A percentile compares a stretch with the other conserved stretches of the same genome.
These are phyloP conservation scores for Rhamnella rubrinervis DNA, from an alignment of 331 rosid genomes.

Conservation along the genomic window DNA sequence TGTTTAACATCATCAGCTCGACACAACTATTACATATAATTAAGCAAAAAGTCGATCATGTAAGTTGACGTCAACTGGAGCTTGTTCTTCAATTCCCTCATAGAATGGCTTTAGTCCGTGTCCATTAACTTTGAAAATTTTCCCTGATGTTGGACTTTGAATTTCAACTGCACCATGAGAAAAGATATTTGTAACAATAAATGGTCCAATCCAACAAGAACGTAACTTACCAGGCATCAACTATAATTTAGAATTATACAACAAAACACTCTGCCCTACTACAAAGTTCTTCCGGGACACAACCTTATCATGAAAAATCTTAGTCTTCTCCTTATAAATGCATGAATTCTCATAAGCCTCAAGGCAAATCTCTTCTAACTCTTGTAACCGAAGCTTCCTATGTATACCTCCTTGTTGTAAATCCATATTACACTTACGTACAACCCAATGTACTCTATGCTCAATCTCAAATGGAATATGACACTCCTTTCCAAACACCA, in stretches of 20 bases:
- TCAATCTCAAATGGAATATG: too few relatives aligned
- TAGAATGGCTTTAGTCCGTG: neutral
- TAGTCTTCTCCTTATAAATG: neutral
- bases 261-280: neutral
- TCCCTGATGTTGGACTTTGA: neutral
- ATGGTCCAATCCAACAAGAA: neutral
- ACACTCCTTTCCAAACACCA: too few relatives aligned
- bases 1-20: too few relatives aligned
- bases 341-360: too few relatives aligned
- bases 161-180: neutral
- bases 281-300: neutral
- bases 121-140: slow-evolving; percentile 5
- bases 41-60: neutral
- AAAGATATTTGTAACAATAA: neutral
- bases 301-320: neutral
- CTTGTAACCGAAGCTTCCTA: too few relatives aligned
- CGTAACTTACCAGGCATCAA: neutral
- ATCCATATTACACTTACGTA: too few relatives aligned
- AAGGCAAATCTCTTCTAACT: too few relatives aligned
- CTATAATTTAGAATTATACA: slow-evolving; percentile 1
- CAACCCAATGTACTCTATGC: too few relatives aligned
- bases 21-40: neutral
- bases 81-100: too few relatives aligned
- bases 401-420: too few relatives aligned
- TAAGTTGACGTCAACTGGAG: too few relatives aligned